Percentiles rank a stretch among this genome's conserved stretches.
phyloP scores from a whole-genome alignment of 352 stramenopile species.

The Phytophthora podocarpi region DNA sequence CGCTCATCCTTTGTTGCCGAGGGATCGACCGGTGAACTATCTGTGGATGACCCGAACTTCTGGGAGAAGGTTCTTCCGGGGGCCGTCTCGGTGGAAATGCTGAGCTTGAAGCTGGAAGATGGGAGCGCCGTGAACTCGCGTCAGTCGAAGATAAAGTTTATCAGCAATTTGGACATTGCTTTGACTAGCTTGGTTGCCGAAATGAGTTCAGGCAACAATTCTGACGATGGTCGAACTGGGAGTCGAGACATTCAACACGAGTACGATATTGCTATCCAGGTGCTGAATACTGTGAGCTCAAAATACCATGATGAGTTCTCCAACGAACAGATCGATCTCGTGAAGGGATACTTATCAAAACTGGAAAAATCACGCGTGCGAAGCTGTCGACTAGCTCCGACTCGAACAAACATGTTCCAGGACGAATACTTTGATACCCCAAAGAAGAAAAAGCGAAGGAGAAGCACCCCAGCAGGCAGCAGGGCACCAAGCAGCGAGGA shows the following conservation, averaged over 20 bases:
- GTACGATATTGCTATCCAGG: constrained; percentile 87
- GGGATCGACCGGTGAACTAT: constrained; percentile 89
- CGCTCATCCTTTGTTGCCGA: constrained; percentile 93
- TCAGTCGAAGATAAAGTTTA: constrained; percentile 90
- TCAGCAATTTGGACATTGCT: constrained; percentile 86
- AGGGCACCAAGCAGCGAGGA: constrained; percentile 38
- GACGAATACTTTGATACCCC: constrained; percentile 41
- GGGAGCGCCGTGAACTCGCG: constrained; percentile 78
- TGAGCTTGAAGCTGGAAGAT: constrained; percentile 88
- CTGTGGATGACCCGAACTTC: constrained; percentile 97
- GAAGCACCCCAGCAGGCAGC: constrained; percentile 36
- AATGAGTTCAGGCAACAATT: constrained; percentile 53
- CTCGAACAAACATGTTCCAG: constrained; percentile 37
- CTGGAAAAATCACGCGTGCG: constrained; percentile 86
- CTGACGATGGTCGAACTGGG: constrained; percentile 47
- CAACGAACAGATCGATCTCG: constrained; percentile 79
- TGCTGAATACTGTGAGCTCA: constrained; percentile 73
- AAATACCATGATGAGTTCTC: constrained; percentile 87
- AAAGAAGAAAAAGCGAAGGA: constrained; percentile 54
- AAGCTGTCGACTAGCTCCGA: constrained; percentile 61
- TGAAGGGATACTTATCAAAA: constrained; percentile 73
- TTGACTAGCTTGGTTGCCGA: constrained; percentile 71
- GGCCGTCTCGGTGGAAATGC: constrained; percentile 86
- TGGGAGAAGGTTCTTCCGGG: constrained; percentile 94
- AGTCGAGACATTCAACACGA: constrained; percentile 77